Percentiles rank a stretch among this genome's conserved stretches.
Conservation (phyloP, 2,329 filamentous ascomycete genomes). For the Grosmannia huntii region DNA sequence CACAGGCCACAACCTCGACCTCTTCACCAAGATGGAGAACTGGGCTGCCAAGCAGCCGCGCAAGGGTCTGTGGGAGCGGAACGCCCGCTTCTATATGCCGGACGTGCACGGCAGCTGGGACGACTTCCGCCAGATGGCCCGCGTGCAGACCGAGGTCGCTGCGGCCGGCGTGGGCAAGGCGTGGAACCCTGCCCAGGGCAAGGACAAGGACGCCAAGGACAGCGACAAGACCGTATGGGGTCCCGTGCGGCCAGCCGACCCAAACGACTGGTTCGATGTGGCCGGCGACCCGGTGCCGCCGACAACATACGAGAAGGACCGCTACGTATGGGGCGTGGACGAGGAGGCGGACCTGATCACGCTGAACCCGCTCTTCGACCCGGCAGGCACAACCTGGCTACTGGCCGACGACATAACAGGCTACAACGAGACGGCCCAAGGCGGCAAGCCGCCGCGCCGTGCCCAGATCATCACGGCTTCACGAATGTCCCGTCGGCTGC, state of each 20-base stretch:
- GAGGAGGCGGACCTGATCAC: constrained; percentile 89
- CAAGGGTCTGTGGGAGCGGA: constrained; percentile 73
- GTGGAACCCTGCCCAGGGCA: constrained; percentile 41
- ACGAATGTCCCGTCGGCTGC: constrained; percentile 66
- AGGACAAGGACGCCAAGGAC: constrained; percentile 14
- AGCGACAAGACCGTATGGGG: constrained; percentile 68
- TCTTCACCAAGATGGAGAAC: constrained; percentile 54
- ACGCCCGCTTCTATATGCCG: constrained; percentile 64
- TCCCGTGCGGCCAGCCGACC: constrained; percentile 54
- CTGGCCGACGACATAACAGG: constrained; percentile 74
- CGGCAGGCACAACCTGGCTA: constrained; percentile 74
- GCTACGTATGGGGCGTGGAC: constrained; percentile 74
- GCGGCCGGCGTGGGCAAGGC: constrained; percentile 52
- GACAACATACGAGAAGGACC: constrained; percentile 61
- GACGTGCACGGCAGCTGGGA: constrained; percentile 66
- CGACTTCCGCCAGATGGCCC: constrained; percentile 65
- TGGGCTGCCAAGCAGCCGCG: constrained; percentile 65
- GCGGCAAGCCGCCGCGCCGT: constrained; percentile 55
- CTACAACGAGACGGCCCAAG: constrained; percentile 47
- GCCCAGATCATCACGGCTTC: constrained; percentile 82
- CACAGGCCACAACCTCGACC: constrained; percentile 72
- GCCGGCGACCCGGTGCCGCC: constrained; percentile 65
- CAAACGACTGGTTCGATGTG: constrained; percentile 58
- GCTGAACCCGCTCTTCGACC: constrained; percentile 85
- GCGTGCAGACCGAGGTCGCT: constrained; percentile 62